Evolutionary conservation across 2,329 filamentous ascomycete genomes (phyloP).

Genomic region (Cordyceps tenuipes): DNA sequence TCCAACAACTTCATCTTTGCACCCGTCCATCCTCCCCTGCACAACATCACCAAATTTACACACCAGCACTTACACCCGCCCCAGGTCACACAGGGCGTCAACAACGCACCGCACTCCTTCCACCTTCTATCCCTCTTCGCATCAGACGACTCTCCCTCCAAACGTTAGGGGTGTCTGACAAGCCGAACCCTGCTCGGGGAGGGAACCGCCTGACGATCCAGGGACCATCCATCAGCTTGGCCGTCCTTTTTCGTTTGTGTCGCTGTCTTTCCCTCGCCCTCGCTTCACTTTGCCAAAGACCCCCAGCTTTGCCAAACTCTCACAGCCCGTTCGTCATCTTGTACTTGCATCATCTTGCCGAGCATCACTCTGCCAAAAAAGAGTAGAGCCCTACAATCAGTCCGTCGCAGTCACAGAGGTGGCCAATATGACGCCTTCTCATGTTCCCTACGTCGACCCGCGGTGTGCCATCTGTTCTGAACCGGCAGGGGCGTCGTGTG

Average conservation of each 20-base stretch:
- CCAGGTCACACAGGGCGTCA: conserved; percentile 3
- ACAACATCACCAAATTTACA: too few relatives aligned
- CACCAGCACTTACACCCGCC: too few relatives aligned
- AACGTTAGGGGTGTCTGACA: neutral
- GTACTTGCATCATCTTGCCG: too few relatives aligned
- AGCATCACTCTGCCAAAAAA: too few relatives aligned
- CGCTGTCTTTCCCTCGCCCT: neutral
- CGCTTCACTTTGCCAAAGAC: neutral
- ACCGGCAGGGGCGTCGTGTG: conserved; percentile 50
- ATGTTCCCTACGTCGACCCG: conserved; percentile 14
- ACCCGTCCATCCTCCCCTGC: too few relatives aligned
- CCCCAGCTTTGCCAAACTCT: neutral
- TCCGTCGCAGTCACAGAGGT: neutral
- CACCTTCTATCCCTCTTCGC: too few relatives aligned
- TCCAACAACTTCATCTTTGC: neutral
- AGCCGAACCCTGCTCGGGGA: neutral
- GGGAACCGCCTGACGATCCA: too few relatives aligned
- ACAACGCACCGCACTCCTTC: neutral
- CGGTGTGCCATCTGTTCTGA: conserved; percentile 56
- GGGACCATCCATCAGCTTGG: too few relatives aligned
- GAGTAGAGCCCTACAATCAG: neutral
- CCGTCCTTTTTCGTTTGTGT: neutral
- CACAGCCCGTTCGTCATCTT: neutral
- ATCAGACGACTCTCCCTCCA: too few relatives aligned
- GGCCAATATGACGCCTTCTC: neutral